Conservation (phyloP, 345 rosid genomes). For the Orychophragmus violaceus region DNA sequence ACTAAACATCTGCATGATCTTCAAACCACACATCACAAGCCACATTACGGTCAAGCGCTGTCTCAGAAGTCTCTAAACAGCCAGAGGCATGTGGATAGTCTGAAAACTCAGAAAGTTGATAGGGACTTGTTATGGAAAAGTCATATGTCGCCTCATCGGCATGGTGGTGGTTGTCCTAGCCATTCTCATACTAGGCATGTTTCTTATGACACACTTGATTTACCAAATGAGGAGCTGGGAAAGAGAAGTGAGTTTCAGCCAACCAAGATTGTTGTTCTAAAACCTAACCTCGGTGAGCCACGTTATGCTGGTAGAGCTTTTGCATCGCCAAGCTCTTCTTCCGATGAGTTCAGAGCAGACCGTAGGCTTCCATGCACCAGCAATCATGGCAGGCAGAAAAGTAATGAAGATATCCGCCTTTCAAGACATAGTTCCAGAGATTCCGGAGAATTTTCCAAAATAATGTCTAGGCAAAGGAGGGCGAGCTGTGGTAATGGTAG, state of each 20-base stretch:
- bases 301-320: conserved; percentile 36
- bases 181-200: conserved; percentile 31
- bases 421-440: conserved; percentile 58
- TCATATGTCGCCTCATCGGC: conserved; percentile 30
- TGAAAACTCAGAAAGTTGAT: conserved; percentile 29
- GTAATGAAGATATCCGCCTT: conserved; percentile 36
- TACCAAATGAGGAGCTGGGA: conserved; percentile 37
- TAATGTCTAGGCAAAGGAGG: conserved; percentile 62
- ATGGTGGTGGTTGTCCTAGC: conserved; percentile 30
- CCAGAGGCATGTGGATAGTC: conserved; percentile 19
- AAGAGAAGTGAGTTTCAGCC: conserved; percentile 42
- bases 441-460: conserved; percentile 59
- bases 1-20: conserved; percentile 76
- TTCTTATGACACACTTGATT: conserved; percentile 29
- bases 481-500: conserved; percentile 31
- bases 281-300: conserved; percentile 69
- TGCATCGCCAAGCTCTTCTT: conserved; percentile 49
- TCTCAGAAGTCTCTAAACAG: conserved; percentile 36
- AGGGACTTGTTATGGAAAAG: conserved; percentile 34
- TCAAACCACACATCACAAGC: conserved; percentile 36
- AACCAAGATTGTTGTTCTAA: conserved; percentile 84
- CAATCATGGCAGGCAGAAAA: conserved; percentile 38
- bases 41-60: conserved; percentile 40
- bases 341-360: conserved; percentile 43
- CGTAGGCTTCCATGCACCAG: conserved; percentile 38